These are phyloP conservation scores for Yarrowia sp. DNA, from an alignment of 805 yeast species.

Conservation along the genomic window DNA sequence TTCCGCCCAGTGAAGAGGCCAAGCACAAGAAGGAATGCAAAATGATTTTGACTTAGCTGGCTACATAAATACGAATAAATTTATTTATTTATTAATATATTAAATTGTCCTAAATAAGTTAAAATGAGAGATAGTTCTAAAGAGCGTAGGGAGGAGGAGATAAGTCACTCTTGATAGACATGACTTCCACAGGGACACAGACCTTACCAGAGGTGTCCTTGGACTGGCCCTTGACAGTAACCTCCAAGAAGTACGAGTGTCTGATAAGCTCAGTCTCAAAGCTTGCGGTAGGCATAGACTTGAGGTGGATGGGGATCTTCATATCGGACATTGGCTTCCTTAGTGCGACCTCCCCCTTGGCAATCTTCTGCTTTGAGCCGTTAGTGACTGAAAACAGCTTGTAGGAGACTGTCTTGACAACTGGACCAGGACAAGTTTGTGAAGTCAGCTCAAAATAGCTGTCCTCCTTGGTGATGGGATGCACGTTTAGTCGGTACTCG, in stretches of 20 bases:
- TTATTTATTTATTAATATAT: not conserved
- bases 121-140: not conserved
- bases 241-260: slow-evolving; percentile 1
- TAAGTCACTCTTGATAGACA: not conserved
- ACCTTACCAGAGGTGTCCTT: not conserved
- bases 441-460: not conserved
- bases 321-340: not conserved
- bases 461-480: not conserved
- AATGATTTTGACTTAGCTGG: not conserved
- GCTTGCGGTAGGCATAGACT: not conserved
- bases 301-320: not conserved
- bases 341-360: not conserved
- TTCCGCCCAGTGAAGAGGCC: slow-evolving; percentile 1
- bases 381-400: not conserved
- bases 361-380: not conserved
- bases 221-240: not conserved
- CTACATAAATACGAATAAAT: not conserved
- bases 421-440: not conserved
- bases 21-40: slow-evolving; percentile 18
- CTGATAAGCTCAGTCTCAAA: not conserved
- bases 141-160: slow-evolving; percentile 10
- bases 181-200: not conserved
- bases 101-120: not conserved
- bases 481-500: not conserved
- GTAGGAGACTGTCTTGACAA: not conserved